A percentile compares a stretch with the other conserved stretches of the same genome.
phyloP scores from a whole-genome alignment of 768 basidiomycete genomes.

The Rhodosporidiobolus sp. region DNA sequence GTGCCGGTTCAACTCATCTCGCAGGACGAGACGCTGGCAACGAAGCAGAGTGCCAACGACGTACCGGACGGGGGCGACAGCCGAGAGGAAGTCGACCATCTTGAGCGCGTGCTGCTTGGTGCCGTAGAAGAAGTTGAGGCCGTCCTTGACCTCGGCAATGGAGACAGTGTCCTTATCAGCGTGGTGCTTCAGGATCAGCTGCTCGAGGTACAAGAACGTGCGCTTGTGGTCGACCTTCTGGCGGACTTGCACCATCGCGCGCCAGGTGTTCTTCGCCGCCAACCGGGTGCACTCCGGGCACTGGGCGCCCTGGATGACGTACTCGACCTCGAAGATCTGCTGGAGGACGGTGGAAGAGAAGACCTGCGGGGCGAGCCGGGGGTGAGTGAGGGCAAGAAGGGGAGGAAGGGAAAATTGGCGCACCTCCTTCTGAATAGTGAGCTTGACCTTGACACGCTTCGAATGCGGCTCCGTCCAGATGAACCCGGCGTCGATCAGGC shows the following conservation, averaged over 20 bases:
- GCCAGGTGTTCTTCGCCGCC: slow-evolving; percentile 99
- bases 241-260: slow-evolving; percentile 94
- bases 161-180: slow-evolving; percentile 95
- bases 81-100: slow-evolving; percentile 88
- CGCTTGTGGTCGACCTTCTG: slow-evolving; percentile 98
- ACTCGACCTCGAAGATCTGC: slow-evolving; percentile 95
- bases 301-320: slow-evolving; percentile 89
- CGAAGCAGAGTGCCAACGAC: slow-evolving; percentile 46
- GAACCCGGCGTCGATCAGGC: slow-evolving; percentile 95
- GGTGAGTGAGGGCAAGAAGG: neutral
- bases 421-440: slow-evolving; percentile 98
- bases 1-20: neutral
- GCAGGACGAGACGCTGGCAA: neutral
- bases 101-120: slow-evolving; percentile 86
- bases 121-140: slow-evolving; percentile 95
- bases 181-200: slow-evolving; percentile 91
- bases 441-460: slow-evolving; percentile 81
- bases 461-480: slow-evolving; percentile 99
- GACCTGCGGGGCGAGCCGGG: slow-evolving; percentile 56
- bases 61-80: slow-evolving; percentile 83
- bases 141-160: slow-evolving; percentile 88
- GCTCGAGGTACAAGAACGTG: slow-evolving; percentile 95
- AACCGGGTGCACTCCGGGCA: slow-evolving; percentile 90
- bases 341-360: slow-evolving; percentile 92
- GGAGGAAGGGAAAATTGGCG: slow-evolving; percentile 38